Evolutionary conservation across 208 protist genomes (phyloP).

Genomic region (Perkinsela sp.): DNA sequence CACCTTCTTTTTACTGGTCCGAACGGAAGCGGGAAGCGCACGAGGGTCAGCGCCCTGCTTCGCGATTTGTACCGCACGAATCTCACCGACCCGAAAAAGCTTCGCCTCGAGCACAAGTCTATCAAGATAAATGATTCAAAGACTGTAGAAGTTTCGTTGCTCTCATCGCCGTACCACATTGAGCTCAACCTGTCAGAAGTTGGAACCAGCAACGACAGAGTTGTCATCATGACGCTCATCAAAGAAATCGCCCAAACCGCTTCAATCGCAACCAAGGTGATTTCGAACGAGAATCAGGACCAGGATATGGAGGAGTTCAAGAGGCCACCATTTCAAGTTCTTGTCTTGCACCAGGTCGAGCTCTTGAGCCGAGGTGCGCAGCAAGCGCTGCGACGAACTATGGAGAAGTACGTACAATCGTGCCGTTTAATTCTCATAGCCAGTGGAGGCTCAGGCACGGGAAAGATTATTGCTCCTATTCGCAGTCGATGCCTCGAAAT

Average conservation of each 20-base stretch:
- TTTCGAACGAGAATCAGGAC: neutral
- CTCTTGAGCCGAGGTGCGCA: slow-evolving; percentile 81
- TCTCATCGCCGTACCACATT: slow-evolving; percentile 88
- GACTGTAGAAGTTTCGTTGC: slow-evolving; percentile 77
- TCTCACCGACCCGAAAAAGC: slow-evolving; percentile 30
- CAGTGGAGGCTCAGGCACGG: slow-evolving; percentile 36
- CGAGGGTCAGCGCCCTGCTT: slow-evolving; percentile 72
- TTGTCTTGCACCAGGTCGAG: slow-evolving; percentile 91
- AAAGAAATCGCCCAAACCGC: slow-evolving; percentile 89
- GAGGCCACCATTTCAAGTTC: slow-evolving; percentile 53
- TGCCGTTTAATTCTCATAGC: slow-evolving; percentile 88
- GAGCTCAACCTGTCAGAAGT: slow-evolving; percentile 95
- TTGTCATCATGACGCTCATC: slow-evolving; percentile 91
- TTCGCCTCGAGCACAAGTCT: slow-evolving; percentile 63
- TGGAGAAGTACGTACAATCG: slow-evolving; percentile 94
- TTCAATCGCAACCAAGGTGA: slow-evolving; percentile 25
- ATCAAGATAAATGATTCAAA: slow-evolving; percentile 63
- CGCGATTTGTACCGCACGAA: slow-evolving; percentile 65
- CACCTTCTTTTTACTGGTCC: slow-evolving; percentile 92
- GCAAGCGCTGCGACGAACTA: slow-evolving; percentile 94
- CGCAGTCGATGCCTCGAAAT: slow-evolving; percentile 86
- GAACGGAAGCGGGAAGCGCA: slow-evolving; percentile 79
- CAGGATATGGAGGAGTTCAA: neutral
- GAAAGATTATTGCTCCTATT: slow-evolving; percentile 83
- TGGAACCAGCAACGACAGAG: slow-evolving; percentile 73